phyloP scores from a whole-genome alignment of 2,329 filamentous ascomycete genomes.

The Tolypocladium amazonense region DNA sequence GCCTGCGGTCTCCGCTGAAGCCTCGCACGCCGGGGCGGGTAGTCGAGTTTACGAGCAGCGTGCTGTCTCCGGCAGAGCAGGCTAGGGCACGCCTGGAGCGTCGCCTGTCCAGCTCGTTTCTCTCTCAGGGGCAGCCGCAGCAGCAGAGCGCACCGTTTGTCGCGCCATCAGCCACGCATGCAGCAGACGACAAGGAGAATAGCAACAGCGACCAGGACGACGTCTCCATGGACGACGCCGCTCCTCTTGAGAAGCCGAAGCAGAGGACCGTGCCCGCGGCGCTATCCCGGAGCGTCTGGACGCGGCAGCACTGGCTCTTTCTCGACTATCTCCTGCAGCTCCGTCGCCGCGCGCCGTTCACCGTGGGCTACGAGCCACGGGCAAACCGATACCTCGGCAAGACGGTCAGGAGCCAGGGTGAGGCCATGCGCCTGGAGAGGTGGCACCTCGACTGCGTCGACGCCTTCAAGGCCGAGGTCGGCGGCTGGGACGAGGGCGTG shows the following conservation, averaged over 20 bases:
- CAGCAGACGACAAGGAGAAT: constrained; percentile 19
- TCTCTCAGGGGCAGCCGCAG: constrained; percentile 2
- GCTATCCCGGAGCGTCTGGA: constrained; percentile 35
- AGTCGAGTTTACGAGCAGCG: constrained; percentile 45
- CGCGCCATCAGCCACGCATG: constrained; percentile 3
- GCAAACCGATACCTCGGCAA: constrained; percentile 34
- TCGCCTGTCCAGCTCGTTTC: constrained; percentile 12
- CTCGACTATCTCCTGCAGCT: constrained; percentile 41
- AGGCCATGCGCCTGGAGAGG: constrained; percentile 35
- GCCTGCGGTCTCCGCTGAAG: constrained; percentile 45
- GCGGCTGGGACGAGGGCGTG: constrained; percentile 36
- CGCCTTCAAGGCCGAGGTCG: constrained; percentile 37
- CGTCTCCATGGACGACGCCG: constrained; percentile 16
- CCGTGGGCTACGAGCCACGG: constrained; percentile 13
- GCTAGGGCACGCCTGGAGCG: constrained; percentile 21
- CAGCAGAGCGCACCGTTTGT: not conserved
- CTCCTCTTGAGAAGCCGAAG: constrained; percentile 7
- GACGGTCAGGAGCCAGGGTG: constrained; percentile 33
- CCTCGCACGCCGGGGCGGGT: constrained; percentile 46
- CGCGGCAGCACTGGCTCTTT: constrained; percentile 40
- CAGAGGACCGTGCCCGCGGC: constrained; percentile 4
- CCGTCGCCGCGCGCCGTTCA: constrained; percentile 30
- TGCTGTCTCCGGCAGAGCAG: constrained; percentile 34
- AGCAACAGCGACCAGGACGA: constrained; percentile 6
- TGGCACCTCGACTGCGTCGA: constrained; percentile 51